phyloP scores from a whole-genome alignment of 1,139 yeast species.

The Yamadazyma spencermartinsiae region DNA sequence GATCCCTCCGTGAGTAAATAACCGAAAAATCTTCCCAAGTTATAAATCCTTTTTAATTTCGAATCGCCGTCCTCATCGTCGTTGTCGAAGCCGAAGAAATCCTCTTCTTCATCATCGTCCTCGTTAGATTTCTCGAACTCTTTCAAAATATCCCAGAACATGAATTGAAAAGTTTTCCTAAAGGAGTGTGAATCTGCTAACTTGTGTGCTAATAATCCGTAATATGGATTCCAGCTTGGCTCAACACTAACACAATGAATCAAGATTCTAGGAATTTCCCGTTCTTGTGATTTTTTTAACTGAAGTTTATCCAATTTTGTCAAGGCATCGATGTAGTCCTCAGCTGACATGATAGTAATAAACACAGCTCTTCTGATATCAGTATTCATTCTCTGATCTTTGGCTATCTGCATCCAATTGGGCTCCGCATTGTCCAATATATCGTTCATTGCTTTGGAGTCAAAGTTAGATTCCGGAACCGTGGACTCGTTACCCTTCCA shows the following conservation, averaged over 20 bases:
- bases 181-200: conserved; percentile 68
- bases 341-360: conserved; percentile 91
- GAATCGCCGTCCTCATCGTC: conserved; percentile 37
- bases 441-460: conserved; percentile 47
- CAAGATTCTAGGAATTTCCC: conserved; percentile 84
- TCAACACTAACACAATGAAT: conserved; percentile 87
- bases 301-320: conserved; percentile 77
- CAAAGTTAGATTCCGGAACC: conserved; percentile 24
- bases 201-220: conserved; percentile 76
- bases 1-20: conserved; percentile 69
- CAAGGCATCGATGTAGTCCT: conserved; percentile 86
- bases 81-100: conserved; percentile 34
- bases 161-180: conserved; percentile 83
- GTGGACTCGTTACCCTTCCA: conserved; percentile 66
- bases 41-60: conserved; percentile 60
- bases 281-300: conserved; percentile 77
- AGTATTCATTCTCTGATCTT: conserved; percentile 88
- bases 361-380: conserved; percentile 92
- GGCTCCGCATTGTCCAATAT: conserved; percentile 71
- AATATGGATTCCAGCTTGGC: conserved; percentile 85
- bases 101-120: conserved; percentile 39
- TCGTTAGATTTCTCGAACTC: conserved; percentile 56
- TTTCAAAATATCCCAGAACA: conserved; percentile 84
- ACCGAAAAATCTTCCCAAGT: conserved; percentile 81
- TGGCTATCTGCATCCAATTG: conserved; percentile 87